A percentile compares a stretch with the other conserved stretches of the same genome.
These are phyloP conservation scores for Penium margaritaceum DNA, from an alignment of 139 green algal genomes.

Conservation along the genomic window DNA sequence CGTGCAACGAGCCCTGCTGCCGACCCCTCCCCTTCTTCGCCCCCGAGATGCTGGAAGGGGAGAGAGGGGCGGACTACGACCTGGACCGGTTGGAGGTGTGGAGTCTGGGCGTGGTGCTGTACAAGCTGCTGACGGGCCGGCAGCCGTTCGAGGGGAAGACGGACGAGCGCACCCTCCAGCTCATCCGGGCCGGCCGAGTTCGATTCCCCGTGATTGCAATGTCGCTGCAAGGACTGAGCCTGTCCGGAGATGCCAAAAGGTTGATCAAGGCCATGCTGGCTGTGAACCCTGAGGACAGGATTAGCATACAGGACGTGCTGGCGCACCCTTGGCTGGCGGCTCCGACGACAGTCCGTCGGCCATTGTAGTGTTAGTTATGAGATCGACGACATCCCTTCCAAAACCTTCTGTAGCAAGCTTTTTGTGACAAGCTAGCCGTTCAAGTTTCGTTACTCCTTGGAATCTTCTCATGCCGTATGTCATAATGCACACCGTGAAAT, in stretches of 20 bases:
- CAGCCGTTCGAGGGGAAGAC: neutral
- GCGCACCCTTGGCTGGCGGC: neutral
- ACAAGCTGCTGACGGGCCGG: constrained; percentile 5
- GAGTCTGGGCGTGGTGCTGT: constrained; percentile 8
- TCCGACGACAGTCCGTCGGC: too few species aligned
- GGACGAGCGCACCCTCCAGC: neutral
- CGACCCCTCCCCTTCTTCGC: constrained; percentile 3
- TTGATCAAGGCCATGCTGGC: neutral
- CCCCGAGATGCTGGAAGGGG: constrained; percentile 10
- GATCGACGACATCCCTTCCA: too few species aligned
- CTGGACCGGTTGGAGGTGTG: constrained; percentile 5
- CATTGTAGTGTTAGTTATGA: too few species aligned
- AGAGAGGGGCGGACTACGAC: too few species aligned
- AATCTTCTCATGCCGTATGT: too few species aligned
- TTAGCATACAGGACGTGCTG: neutral
- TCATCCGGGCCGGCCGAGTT: neutral
- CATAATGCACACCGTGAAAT: too few species aligned
- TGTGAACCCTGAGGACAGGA: neutral
- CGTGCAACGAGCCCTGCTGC: constrained; percentile 9
- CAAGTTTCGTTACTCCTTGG: too few species aligned
- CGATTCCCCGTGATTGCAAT: constrained; percentile 7
- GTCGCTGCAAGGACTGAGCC: neutral
- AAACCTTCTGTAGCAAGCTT: too few species aligned
- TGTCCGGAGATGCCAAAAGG: constrained; percentile 1
- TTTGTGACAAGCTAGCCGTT: too few species aligned